A percentile compares a stretch with the other conserved stretches of the same genome.
Evolutionary conservation across 345 rosid genomes (phyloP).

Genomic region (Bruguiera parviflora): DNA sequence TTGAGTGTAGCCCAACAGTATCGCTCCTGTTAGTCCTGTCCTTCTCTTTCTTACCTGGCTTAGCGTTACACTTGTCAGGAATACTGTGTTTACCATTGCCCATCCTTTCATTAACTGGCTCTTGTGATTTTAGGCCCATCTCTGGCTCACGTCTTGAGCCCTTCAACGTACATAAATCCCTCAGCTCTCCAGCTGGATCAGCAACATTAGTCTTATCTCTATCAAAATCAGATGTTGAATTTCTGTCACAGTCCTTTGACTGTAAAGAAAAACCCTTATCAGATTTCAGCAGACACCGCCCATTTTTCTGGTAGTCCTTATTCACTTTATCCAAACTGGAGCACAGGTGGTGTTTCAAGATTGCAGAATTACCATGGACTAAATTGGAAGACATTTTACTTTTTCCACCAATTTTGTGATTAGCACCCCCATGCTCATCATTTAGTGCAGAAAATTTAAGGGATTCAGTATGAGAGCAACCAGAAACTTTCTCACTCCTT

Average conservation of each 20-base stretch:
- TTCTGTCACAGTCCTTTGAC: conserved; percentile 22
- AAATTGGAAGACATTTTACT: conserved; percentile 21
- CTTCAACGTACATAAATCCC: conserved; percentile 20
- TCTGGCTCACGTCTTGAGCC: conserved; percentile 17
- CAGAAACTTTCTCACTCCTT: conserved; percentile 24
- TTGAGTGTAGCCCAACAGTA: conserved; percentile 19
- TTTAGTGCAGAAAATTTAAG: conserved; percentile 11
- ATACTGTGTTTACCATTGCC: conserved; percentile 9
- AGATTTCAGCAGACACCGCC: conserved; percentile 13
- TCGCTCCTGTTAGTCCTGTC: conserved; percentile 13
- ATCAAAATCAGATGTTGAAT: conserved; percentile 19
- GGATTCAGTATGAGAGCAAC: conserved; percentile 15
- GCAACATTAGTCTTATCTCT: conserved; percentile 21
- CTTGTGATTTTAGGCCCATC: conserved; percentile 9
- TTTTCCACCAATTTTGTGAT: conserved; percentile 11
- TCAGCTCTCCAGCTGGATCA: conserved; percentile 19
- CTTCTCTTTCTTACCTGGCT: conserved; percentile 25
- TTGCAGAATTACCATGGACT: conserved; percentile 16
- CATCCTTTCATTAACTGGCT: conserved; percentile 9
- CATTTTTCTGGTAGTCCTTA: conserved; percentile 11
- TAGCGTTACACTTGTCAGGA: conserved; percentile 20
- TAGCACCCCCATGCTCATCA: conserved; percentile 7
- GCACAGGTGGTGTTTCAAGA: conserved; percentile 5
- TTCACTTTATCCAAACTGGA: conserved; percentile 17
- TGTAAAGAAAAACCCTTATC: conserved; percentile 16